phyloP scores from a whole-genome alignment of 257 asterid genomes.

The Osmanthus fragrans region DNA sequence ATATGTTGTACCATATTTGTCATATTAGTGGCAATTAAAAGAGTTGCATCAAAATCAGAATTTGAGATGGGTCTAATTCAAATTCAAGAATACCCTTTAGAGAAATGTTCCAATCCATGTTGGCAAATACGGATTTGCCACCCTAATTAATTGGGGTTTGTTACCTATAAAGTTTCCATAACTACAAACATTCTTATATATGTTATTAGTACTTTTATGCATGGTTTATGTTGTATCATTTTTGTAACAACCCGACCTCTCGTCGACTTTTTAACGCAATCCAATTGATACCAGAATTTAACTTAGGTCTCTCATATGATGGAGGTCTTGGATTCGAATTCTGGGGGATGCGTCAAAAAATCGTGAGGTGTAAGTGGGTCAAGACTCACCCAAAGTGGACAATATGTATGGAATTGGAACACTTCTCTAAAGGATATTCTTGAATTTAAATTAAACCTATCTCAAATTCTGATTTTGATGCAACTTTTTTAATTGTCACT shows the following conservation, averaged over 20 bases:
- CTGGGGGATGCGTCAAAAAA: too few species aligned
- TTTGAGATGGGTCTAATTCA: background rate
- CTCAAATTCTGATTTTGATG: background rate
- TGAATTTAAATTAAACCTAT: too few species aligned
- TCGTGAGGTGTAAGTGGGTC: too few species aligned
- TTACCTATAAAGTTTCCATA: background rate
- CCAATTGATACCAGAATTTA: too few species aligned
- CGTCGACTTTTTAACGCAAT: too few species aligned
- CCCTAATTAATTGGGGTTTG: background rate
- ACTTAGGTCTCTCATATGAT: too few species aligned
- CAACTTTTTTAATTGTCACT: background rate
- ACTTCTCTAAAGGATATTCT: background rate
- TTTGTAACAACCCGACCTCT: too few species aligned
- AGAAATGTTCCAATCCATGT: background rate
- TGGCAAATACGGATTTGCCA: background rate
- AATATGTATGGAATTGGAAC: background rate
- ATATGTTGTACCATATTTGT: background rate
- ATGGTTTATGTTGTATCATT: background rate
- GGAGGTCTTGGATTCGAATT: too few species aligned
- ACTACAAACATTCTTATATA: background rate
- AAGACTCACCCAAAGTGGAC: too few species aligned
- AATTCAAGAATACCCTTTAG: too few species aligned
- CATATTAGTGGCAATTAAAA: background rate
- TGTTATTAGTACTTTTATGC: too few species aligned
- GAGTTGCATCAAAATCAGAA: background rate